Base-by-base conservation (phyloP, 768 basidiomycete genomes). In the Cyathus striatus region DNA sequence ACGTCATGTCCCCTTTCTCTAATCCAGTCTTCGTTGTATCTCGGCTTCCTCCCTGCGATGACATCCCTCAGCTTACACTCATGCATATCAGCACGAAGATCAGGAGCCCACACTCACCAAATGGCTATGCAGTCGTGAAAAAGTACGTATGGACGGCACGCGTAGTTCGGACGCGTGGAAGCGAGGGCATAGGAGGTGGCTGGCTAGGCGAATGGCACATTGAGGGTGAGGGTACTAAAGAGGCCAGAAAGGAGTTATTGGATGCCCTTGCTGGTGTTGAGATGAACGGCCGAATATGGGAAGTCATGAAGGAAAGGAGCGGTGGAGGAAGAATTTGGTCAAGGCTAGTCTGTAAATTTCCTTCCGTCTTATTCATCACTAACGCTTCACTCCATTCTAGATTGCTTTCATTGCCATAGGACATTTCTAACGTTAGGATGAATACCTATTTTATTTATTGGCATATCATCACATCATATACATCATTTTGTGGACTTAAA, bases 141-240 rank as follows among this genome's bases (percentile, higher is more conserved):
- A 78, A 73, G 52, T 78, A 76, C 52, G 72, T 73, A 46, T 90
- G 88, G 88, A 70, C 79, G 4, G 84, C 79, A 53, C 49, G 62
- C 58, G 56, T 65, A 50, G 61, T 56, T 47, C 51, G 52, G 20
- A 52, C 55, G 51, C 55, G 23, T 62, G 71, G 20, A 72, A 60
- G 54, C 13, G 51, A 55, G 25, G 72, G 61, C 23, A 63, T 83
- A 18, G 81, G 83, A 10, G 74, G 76, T n/a, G 82, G 80, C 4
- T 86, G 88, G 81, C 66, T 72, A 23, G 83, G 83, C 6, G 83
- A 89, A 49, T 89, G 88, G 86, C 65, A 86, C 12, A 65, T 90
- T n/a, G 84, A 90, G 59, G 81, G 78, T 1, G 84, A 86, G 42
- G 88, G 86, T 1, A 90, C 86, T 14, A 67, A 62, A 23, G 85